These are phyloP conservation scores for Spongiforma sp. DNA, from an alignment of 1,284 basidiomycete species.

Conservation along the genomic window DNA sequence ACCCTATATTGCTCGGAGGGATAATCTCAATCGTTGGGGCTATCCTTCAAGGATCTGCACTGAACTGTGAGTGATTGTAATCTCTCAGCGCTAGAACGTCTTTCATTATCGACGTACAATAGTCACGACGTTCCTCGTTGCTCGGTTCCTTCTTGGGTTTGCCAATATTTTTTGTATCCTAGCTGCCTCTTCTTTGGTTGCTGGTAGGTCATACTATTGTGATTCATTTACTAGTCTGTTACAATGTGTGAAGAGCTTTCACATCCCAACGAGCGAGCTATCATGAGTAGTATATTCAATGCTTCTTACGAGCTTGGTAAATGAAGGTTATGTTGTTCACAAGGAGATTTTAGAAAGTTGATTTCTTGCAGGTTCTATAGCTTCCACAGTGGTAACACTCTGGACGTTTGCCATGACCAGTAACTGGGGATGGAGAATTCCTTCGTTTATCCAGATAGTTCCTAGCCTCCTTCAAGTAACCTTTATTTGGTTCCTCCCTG, in stretches of 20 bases:
- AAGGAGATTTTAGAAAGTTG: background rate
- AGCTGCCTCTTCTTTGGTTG: conserved; percentile 20
- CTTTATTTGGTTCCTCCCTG: background rate
- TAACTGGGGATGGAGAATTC: background rate
- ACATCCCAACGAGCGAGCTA: conserved; percentile 21
- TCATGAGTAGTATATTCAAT: conserved; percentile 14
- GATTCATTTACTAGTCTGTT: background rate
- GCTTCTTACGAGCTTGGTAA: conserved; percentile 15
- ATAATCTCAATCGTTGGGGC: conserved; percentile 15
- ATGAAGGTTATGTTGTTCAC: background rate
- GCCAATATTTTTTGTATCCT: conserved; percentile 13
- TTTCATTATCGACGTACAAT: background rate
- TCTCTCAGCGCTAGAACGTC: background rate
- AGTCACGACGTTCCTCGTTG: conserved; percentile 23
- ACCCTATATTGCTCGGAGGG: conserved; percentile 19
- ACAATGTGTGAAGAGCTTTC: conserved; percentile 12
- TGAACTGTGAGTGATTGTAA: conserved; percentile 14
- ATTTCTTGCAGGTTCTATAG: conserved; percentile 13
- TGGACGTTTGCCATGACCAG: background rate
- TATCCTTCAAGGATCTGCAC: conserved; percentile 20
- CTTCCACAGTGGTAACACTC: conserved; percentile 6
- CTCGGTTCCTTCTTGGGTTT: conserved; percentile 23
- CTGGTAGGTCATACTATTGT: conserved; percentile 10
- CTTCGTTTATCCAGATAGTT: background rate
- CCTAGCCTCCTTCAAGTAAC: background rate